Conservation (phyloP, 2,329 filamentous ascomycete genomes). For the Alternaria panax region DNA sequence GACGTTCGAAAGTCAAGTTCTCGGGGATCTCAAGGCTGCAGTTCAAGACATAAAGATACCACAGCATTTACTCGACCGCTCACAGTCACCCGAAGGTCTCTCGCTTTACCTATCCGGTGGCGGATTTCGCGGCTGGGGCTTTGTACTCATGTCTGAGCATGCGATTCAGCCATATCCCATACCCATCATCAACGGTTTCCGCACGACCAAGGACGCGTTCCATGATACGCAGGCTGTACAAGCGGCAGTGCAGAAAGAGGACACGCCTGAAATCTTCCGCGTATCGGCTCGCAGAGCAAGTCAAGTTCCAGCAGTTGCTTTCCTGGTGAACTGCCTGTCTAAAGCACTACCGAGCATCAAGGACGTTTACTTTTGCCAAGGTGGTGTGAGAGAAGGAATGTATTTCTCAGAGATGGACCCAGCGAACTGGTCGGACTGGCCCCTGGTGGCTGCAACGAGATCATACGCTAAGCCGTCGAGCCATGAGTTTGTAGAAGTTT, state of each 20-base stretch:
- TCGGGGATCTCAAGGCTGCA: constrained; percentile 64
- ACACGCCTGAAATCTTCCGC: constrained; percentile 63
- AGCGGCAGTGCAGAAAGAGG: constrained; percentile 50
- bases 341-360: constrained; percentile 72
- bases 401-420: constrained; percentile 74
- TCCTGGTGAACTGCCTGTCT: constrained; percentile 78
- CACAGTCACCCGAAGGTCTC: constrained; percentile 31
- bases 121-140: constrained; percentile 90
- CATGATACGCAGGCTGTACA: constrained; percentile 59
- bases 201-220: constrained; percentile 68
- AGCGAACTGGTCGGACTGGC: constrained; percentile 68
- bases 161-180: constrained; percentile 80
- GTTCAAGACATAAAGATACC: constrained; percentile 67
- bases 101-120: constrained; percentile 87
- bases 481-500: constrained; percentile 55
- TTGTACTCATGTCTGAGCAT: constrained; percentile 83
- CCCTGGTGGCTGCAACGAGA: constrained; percentile 68
- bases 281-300: constrained; percentile 79
- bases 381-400: constrained; percentile 85
- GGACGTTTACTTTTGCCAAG: constrained; percentile 81
- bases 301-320: constrained; percentile 84
- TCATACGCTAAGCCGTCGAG: constrained; percentile 61
- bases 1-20: constrained; percentile 63
- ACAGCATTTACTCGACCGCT: constrained; percentile 53
- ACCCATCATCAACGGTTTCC: constrained; percentile 81